These are phyloP conservation scores for Acephala macrosclerotiorum DNA, from an alignment of 2,329 filamentous ascomycete species.

Conservation along the genomic window DNA sequence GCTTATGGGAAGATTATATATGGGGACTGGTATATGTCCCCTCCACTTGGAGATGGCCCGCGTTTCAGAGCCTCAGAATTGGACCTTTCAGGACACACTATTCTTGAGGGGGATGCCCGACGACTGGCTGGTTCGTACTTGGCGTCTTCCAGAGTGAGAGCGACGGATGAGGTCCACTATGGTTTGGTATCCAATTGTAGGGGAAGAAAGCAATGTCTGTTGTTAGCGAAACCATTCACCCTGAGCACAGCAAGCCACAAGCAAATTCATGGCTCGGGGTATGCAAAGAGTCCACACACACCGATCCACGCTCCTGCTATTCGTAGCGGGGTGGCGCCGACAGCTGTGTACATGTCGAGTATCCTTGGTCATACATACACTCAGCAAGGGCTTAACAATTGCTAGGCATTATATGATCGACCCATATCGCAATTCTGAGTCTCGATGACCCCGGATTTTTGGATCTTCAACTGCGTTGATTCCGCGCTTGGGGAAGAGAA, in stretches of 20 bases:
- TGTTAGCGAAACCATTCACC: background rate
- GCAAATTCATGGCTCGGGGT: background rate
- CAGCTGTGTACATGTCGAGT: background rate
- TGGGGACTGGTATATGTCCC: background rate
- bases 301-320: constrained; percentile 4
- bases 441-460: background rate
- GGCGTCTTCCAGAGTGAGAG: background rate
- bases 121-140: background rate
- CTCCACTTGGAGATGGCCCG: constrained; percentile 6
- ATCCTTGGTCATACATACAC: background rate
- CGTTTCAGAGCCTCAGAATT: constrained; percentile 11
- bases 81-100: background rate
- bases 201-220: background rate
- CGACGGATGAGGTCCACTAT: background rate
- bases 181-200: background rate
- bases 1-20: background rate
- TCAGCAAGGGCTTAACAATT: background rate
- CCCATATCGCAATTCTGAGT: background rate
- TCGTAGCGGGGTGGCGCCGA: constrained; percentile 7
- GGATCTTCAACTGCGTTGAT: background rate
- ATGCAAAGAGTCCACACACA: background rate
- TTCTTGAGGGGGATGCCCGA: constrained; percentile 1
- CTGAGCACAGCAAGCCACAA: constrained; percentile 5
- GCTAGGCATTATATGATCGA: background rate
- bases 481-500: background rate